Evolutionary conservation across 345 rosid species (phyloP).

Genomic region (Corchorus capsularis): DNA sequence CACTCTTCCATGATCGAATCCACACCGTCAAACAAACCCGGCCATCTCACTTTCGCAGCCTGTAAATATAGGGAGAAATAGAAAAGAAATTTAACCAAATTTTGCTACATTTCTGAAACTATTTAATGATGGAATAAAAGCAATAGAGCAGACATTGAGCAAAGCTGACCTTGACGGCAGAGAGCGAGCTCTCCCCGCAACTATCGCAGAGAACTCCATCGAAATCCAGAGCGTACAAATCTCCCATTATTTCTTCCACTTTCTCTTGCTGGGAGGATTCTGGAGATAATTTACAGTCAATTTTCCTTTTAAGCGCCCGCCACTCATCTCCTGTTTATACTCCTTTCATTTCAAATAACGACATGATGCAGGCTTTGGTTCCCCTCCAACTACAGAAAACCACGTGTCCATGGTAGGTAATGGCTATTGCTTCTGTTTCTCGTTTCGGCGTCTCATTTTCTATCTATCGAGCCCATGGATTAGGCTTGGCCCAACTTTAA

Average conservation of each 20-base stretch:
- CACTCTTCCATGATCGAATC: conserved; percentile 68
- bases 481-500: too few species aligned
- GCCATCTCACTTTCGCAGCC: conserved; percentile 94
- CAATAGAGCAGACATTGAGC: not conserved
- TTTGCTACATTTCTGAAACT: not conserved
- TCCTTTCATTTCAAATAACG: not conserved
- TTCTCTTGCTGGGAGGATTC: not conserved
- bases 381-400: too few species aligned
- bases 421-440: too few species aligned
- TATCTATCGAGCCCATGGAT: too few species aligned
- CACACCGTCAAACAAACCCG: conserved; percentile 61
- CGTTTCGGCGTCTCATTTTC: too few species aligned
- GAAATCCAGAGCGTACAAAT: conserved; percentile 91
- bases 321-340: conserved; percentile 3
- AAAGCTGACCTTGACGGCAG: conserved; percentile 76
- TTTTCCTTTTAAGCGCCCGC: conserved; percentile 6
- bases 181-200: conserved; percentile 93
- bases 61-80: conserved; percentile 12
- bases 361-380: not conserved
- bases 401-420: too few species aligned
- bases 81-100: too few species aligned
- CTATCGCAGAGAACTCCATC: conserved; percentile 96
- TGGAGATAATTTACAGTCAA: conserved; percentile 3
- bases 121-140: not conserved
- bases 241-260: conserved; percentile 43